Evolutionary conservation across 1,284 basidiomycete species (phyloP).

Genomic region (Kwoniella shivajii): DNA sequence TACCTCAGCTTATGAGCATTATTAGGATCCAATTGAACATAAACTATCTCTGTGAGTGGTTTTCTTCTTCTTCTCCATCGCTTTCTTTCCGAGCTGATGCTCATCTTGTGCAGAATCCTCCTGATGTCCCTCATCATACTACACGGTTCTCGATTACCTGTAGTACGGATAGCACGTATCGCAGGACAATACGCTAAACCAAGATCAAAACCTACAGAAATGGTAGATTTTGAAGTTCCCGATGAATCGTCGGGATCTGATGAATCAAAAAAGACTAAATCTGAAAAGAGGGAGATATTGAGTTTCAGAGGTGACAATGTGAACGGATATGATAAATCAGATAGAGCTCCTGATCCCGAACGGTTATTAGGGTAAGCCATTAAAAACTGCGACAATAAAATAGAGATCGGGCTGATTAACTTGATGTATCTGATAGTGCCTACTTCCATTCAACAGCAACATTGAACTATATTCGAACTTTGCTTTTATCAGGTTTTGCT

Average conservation of each 20-base stretch:
- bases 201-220: constrained; percentile 82
- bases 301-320: constrained; percentile 86
- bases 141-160: constrained; percentile 89
- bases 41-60: constrained; percentile 76
- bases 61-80: neutral
- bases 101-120: constrained; percentile 61
- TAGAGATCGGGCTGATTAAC: too few relatives aligned
- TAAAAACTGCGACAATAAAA: too few relatives aligned
- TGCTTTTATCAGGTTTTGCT: constrained; percentile 89
- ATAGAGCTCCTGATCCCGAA: constrained; percentile 83
- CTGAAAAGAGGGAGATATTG: constrained; percentile 48
- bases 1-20: constrained; percentile 3
- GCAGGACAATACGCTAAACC: constrained; percentile 98
- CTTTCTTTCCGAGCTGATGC: neutral
- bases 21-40: constrained; percentile 83
- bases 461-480: constrained; percentile 85
- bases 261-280: constrained; percentile 37
- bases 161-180: constrained; percentile 87
- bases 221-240: constrained; percentile 63
- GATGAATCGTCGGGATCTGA: constrained; percentile 35
- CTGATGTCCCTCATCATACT: constrained; percentile 94
- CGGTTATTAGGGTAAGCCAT: constrained; percentile 63
- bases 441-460: constrained; percentile 96
- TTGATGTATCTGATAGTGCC: too few relatives aligned
- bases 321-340: constrained; percentile 72